Evolutionary conservation across 2,329 filamentous ascomycete genomes (phyloP), one percentile per base, ranked within the genome.

Genomic region (Orbilia ellipsospora): DNA sequence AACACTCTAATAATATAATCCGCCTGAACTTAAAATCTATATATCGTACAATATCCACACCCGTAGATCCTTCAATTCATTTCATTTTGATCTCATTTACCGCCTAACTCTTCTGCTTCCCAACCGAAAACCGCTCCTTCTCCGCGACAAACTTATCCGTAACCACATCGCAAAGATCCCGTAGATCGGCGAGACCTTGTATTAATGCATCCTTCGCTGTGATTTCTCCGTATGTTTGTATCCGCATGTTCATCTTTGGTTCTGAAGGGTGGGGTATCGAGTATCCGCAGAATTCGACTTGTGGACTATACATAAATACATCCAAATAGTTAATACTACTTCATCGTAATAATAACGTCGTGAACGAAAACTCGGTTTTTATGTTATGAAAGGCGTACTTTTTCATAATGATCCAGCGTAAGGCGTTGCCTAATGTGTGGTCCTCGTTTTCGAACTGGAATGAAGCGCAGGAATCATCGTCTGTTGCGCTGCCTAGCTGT

Each of bases 211-310:
- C 90, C 42, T 92, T 89, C 1, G 94, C 94, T 18, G 88, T 92
- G 4, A 90, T 51, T 89, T 89, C 79, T 93, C 93, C 96, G 80
- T 95, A 98, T 78, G 94, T 99, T 83, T 99, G 95, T 77, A 99
- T 98, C 80, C 95, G 89, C 77, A 99, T 85, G 81, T 98, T 97
- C 94, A 99, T 97, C 84, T 96, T 95, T 48, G 90, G 85, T 83
- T 99, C 95, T 45, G 94, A 96, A 60, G 95, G 95, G 83, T 99
- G 95, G 31, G 95, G 95, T 77, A 99, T 98, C 6, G 94, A 92
- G 83, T 99, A 99, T 76, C 94, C 95, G 83, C 95, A 98, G 84
- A 99, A 97, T 82, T 99, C 95, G 74, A 99, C 95, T 78, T 95
- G 89, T 31, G 95, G 94, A 82, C 94, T 98, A 78, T 63, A 36